Base-by-base conservation (phyloP, 441 rosid species). In the Gossypium aridum region DNA sequence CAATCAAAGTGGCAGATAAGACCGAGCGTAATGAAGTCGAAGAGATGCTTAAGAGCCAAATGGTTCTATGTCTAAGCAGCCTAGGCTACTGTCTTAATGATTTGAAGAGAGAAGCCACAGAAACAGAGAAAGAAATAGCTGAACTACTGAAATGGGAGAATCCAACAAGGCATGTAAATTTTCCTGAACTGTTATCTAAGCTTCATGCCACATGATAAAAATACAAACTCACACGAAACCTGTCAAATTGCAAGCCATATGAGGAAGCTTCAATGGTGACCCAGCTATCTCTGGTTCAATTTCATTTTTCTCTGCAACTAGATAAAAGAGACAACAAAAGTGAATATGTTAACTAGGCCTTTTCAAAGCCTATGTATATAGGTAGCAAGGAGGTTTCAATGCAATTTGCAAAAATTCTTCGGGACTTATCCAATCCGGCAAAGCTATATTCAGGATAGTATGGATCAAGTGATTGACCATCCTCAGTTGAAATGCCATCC, bases 31-130 rank as follows among this genome's bases (percentile, higher is more conserved):
- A 26, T 54, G 83, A 83, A 73, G 81, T 57, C 19, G 88, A 83
- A 17, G 86, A 82, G 72, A 80, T 66, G 71, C 61, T 78, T n/a
- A 86, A 80, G 81, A 82, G 81, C 75, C 83, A 78, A 75, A 81
- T 79, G 68, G 71, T 80, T 34, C 75, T 89, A 61, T 71, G 84
- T 74, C 61, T 83, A 51, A 78, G 85, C 61, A 80, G 88, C 65
- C 66, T 92, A 39, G 87, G 84, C 12, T 93, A 90, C 80, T 83
- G 94, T 88, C 84, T 88, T 47, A 80, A 78, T 70, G 81, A 75
- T 79, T 75, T 92, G 75, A 78, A 85, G 79, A 83, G 43, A 70
- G 97, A 89, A 83, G 83, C 86, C 60, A 55, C 2, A 63, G 76
- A 81, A 74, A 82, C 85, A 20, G 86, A 88, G 85, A 80, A 89